Evolutionary conservation across 495 filamentous ascomycete genomes (phyloP), one percentile per base, ranked within the genome.

Genomic region (Xanthoparmelia taractica): DNA sequence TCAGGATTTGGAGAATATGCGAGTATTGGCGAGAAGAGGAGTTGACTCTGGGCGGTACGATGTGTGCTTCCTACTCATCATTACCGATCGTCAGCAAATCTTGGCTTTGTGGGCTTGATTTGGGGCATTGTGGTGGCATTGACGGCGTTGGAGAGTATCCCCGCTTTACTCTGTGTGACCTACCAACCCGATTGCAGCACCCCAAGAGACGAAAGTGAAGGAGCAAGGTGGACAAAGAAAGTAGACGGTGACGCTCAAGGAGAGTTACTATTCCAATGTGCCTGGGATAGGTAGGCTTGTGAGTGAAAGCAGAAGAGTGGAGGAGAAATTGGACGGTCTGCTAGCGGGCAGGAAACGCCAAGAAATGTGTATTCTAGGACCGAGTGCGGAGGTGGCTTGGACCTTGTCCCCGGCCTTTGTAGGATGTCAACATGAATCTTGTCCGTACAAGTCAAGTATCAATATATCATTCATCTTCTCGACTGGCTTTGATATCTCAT

Each of bases 341-440:
- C 48, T 54, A 52, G 31, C 52, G 60, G 60, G 56, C 60, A 63
- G 33, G 55, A 37, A n/a, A 57, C 41, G 50, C 52, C 60, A 63
- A 63, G 60, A 31, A 31, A 4, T 29, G 8, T 13, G n/a, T n/a
- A n/a, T 36, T 36, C 34, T 61, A 29, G 47, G 2, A n/a, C 47
- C 47, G 47, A 50, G 47, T 27, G 47, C 47, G 47, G 47, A 50
- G 47, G 23, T 50, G 47, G 11, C 12, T 29, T 27, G 25, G n/a
- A 23, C 5, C 10, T 41, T 2, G 15, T 41, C 12, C 10, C 34
- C 34, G 34, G 5, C 34, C 34, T 10, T 36, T 10, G n/a, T n/a
- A n/a, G n/a, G n/a, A n/a, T n/a, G n/a, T n/a, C n/a, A n/a, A n/a
- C n/a, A n/a, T n/a, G n/a, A n/a, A n/a, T n/a, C n/a, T n/a, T n/a